Evolutionary conservation across 2,329 filamentous ascomycete species (phyloP).

Genomic region (Colletotrichum sp.): DNA sequence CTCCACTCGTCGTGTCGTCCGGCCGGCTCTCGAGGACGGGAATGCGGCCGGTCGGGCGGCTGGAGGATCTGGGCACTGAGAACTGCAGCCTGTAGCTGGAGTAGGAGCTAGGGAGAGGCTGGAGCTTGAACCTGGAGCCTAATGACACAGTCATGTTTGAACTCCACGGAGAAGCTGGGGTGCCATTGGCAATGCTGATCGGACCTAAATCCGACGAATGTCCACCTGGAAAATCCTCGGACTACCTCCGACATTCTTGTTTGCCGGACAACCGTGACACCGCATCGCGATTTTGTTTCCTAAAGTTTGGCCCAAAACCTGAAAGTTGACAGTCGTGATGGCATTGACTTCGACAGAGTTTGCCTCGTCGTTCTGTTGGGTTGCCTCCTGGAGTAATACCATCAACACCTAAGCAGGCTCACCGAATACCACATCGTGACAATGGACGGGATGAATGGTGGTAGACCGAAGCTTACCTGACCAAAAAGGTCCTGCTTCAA

Average conservation of each 20-base stretch:
- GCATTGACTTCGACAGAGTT: background rate
- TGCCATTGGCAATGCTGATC: background rate
- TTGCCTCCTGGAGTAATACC: background rate
- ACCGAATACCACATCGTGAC: background rate
- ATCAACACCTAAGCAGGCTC: background rate
- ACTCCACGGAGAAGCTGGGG: background rate
- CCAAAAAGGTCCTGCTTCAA: background rate
- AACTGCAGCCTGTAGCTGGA: background rate
- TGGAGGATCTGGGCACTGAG: background rate
- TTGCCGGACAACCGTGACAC: background rate
- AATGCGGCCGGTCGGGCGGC: background rate
- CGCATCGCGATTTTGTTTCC: background rate
- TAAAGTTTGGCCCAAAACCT: slow-evolving; percentile 10
- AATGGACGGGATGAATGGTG: background rate
- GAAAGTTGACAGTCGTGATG: background rate
- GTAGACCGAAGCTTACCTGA: background rate
- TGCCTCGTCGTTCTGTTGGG: background rate
- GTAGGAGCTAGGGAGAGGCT: background rate
- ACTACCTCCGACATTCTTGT: background rate
- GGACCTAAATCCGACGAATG: background rate
- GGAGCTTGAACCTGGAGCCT: background rate
- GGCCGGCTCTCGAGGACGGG: background rate
- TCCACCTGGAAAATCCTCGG: background rate
- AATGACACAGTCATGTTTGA: slow-evolving; percentile 1
- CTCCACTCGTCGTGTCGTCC: background rate